Conservation (phyloP, 495 filamentous ascomycete species). For the Cercophora newfieldiana region DNA sequence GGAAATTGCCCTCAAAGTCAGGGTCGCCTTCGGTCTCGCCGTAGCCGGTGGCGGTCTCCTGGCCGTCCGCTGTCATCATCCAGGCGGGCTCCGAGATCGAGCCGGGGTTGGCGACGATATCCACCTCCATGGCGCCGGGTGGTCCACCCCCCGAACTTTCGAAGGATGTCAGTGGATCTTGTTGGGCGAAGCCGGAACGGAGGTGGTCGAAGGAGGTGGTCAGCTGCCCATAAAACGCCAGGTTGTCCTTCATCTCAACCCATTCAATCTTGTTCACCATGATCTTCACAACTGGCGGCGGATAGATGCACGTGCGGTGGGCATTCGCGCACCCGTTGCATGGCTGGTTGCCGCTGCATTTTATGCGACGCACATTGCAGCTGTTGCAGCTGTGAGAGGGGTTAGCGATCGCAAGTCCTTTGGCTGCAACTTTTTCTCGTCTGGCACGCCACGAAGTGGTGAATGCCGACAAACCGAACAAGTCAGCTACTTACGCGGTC, state of each 20-base stretch:
- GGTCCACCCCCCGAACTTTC: too few species aligned
- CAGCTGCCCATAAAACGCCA: background rate
- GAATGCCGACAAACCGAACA: background rate
- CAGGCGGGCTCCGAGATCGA: background rate
- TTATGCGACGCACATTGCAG: slow-evolving; percentile 48
- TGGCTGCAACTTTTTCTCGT: too few species aligned
- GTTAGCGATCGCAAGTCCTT: background rate
- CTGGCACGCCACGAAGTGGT: too few species aligned
- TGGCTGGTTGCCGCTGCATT: slow-evolving; percentile 42
- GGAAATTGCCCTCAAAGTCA: slow-evolving; percentile 16
- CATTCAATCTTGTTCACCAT: slow-evolving; percentile 31
- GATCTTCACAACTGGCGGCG: slow-evolving; percentile 30
- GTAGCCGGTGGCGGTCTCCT: background rate
- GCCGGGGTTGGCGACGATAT: background rate
- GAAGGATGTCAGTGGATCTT: too few species aligned
- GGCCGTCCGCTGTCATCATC: background rate
- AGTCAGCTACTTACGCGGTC: slow-evolving; percentile 31
- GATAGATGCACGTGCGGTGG: slow-evolving; percentile 38
- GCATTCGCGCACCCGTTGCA: slow-evolving; percentile 36
- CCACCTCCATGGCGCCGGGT: too few species aligned
- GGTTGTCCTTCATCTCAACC: slow-evolving; percentile 24
- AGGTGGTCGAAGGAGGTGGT: background rate
- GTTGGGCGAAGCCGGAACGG: background rate
- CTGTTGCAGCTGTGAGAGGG: slow-evolving; percentile 39
- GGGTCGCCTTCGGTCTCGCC: background rate